phyloP scores from a whole-genome alignment of 176 grass and related monocot species.

The barley (Hordeum vulgare) region MorexV3_pseudomolecules_assembly NC_058518.1:357069013-357069512 shows the following conservation, averaged over 20 bases:
- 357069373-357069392: conserved; percentile 44
- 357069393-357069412: conserved; percentile 55
- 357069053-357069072: background rate
- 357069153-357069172: background rate
- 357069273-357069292: background rate
- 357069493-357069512: conserved; percentile 31
- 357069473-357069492: conserved; percentile 73
- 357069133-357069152: background rate
- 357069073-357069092: background rate
- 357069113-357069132: background rate
- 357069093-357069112: background rate
- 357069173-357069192: background rate
- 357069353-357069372: background rate
- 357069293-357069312: background rate
- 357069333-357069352: background rate
- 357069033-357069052: conserved; percentile 29
- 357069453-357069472: conserved; percentile 89
- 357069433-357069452: conserved; percentile 74
- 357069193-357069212: background rate
- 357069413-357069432: conserved; percentile 93
- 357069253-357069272: background rate
- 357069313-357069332: background rate
- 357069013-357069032: conserved; percentile 50
- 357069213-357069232: too few relatives aligned
- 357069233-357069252: too few relatives aligned